Conservation (phyloP, 2,329 filamentous ascomycete genomes). For the Fusarium sarcochroum region DNA sequence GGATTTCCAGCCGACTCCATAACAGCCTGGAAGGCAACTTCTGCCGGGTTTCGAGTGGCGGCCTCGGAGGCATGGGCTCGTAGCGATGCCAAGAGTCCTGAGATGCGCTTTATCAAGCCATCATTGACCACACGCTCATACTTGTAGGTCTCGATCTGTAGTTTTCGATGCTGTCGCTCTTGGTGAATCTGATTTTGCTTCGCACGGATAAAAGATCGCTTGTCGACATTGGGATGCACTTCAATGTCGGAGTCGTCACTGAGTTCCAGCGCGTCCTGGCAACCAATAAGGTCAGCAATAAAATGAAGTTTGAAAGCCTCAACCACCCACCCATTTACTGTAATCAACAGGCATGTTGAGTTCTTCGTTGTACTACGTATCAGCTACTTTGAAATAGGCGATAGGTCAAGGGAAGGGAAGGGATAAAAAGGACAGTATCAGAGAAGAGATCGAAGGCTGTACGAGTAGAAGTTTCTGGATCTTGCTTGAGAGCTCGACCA, state of each 20-base stretch:
- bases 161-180: constrained; percentile 86
- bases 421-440: neutral
- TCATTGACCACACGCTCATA: constrained; percentile 96
- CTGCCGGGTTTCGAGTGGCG: constrained; percentile 76
- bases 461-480: constrained; percentile 48
- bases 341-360: constrained; percentile 68
- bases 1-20: constrained; percentile 83
- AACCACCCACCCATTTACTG: constrained; percentile 75
- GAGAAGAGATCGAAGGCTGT: neutral
- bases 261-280: constrained; percentile 89
- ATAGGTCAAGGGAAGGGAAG: neutral
- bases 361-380: neutral
- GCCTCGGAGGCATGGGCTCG: constrained; percentile 79
- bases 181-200: constrained; percentile 98
- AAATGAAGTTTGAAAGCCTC: neutral
- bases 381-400: neutral
- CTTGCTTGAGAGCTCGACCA: constrained; percentile 39
- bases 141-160: constrained; percentile 90
- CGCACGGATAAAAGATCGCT: constrained; percentile 96
- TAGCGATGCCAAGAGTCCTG: constrained; percentile 80
- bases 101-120: constrained; percentile 87
- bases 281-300: constrained; percentile 25
- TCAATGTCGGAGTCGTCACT: constrained; percentile 98
- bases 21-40: constrained; percentile 89
- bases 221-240: constrained; percentile 99